A percentile compares a stretch with the other conserved stretches of the same genome.
phyloP scores from a whole-genome alignment of 1,284 basidiomycete species.

The Marasmius sp. region DNA sequence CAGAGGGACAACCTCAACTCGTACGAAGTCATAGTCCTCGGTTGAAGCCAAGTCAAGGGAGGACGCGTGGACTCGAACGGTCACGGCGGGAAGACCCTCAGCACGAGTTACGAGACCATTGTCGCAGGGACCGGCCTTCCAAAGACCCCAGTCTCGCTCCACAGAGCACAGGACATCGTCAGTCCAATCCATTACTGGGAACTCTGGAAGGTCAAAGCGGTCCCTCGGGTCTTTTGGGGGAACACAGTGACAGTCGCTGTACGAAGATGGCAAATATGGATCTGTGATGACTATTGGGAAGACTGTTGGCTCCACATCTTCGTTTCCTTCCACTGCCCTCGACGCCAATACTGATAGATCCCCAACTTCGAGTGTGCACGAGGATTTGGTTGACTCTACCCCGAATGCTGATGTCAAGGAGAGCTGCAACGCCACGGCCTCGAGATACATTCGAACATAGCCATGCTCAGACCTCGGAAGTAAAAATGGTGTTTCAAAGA shows the following conservation, averaged over 20 bases:
- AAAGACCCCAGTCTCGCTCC: background rate
- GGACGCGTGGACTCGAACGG: background rate
- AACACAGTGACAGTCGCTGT: background rate
- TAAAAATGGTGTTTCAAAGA: background rate
- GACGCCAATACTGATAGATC: background rate
- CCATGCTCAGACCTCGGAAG: background rate
- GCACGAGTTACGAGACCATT: background rate
- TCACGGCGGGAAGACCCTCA: background rate
- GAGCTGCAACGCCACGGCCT: background rate
- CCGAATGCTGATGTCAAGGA: background rate
- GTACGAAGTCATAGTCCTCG: background rate
- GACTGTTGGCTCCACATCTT: background rate
- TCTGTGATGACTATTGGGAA: background rate
- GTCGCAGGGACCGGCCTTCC: background rate
- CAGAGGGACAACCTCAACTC: background rate
- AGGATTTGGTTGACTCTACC: background rate
- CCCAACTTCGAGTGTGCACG: background rate
- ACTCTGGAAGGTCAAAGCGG: background rate
- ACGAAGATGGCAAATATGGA: background rate
- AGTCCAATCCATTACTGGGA: background rate
- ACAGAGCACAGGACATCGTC: background rate
- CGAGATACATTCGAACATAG: background rate
- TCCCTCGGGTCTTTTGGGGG: background rate
- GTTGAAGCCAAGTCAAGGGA: background rate
- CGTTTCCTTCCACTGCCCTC: background rate